A percentile compares a stretch with the other conserved stretches of the same genome.
These are phyloP conservation scores for Fusarium metavorans DNA, from an alignment of 2,329 filamentous ascomycete species.

Conservation along the genomic window DNA sequence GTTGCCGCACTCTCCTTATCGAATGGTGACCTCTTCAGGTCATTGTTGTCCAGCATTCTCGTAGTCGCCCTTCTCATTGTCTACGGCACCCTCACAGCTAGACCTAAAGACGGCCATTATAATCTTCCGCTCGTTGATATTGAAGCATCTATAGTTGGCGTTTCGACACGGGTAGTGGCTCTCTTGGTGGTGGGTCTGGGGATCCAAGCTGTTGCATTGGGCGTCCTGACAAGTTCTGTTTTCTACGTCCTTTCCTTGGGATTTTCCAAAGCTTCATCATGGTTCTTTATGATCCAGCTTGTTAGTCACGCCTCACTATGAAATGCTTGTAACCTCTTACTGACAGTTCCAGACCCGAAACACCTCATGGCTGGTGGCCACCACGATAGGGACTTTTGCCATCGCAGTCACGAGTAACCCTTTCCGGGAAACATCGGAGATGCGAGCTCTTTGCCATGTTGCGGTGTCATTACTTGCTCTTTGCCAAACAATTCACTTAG, in stretches of 20 bases:
- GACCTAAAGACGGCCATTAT: neutral
- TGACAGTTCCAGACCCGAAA: conserved; percentile 41
- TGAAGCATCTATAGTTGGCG: conserved; percentile 28
- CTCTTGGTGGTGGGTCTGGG: conserved; percentile 32
- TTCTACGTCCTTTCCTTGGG: conserved; percentile 39
- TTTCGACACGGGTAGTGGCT: conserved; percentile 39
- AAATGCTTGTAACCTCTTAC: accelerated
- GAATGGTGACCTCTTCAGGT: conserved; percentile 42
- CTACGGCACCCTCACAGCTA: conserved; percentile 43
- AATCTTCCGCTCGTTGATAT: conserved; percentile 40
- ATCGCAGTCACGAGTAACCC: conserved; percentile 47
- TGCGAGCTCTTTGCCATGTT: conserved; percentile 43
- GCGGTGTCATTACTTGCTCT: conserved; percentile 48
- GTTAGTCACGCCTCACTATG: conserved; percentile 36
- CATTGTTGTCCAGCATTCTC: conserved; percentile 43
- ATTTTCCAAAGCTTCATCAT: conserved; percentile 48
- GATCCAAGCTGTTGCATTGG: conserved; percentile 39
- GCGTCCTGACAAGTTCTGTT: conserved; percentile 33
- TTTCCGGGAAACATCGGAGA: conserved; percentile 42
- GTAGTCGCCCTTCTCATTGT: conserved; percentile 44
- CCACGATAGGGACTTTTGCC: conserved; percentile 48
- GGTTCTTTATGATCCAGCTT: conserved; percentile 50
- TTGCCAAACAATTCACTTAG: conserved; percentile 44
- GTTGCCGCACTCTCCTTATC: conserved; percentile 38
- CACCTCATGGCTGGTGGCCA: conserved; percentile 48